Evolutionary conservation across 2,329 filamentous ascomycete species (phyloP).

Genomic region (Cladophialophora carrionii): DNA sequence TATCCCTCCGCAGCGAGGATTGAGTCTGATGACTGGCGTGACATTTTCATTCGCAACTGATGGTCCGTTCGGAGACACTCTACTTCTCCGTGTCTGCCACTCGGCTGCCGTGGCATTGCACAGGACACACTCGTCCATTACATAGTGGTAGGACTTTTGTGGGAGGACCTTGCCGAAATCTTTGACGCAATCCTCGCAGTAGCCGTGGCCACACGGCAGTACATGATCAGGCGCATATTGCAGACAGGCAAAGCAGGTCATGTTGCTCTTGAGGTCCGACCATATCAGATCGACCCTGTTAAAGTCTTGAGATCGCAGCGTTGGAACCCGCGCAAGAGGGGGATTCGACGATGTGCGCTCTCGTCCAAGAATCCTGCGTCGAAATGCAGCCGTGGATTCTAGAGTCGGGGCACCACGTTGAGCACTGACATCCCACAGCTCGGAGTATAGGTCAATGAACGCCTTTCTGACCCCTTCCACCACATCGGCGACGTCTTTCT

Average conservation of each 20-base stretch:
- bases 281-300: background rate
- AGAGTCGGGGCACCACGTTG: conserved; percentile 6
- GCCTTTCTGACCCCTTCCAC: conserved; percentile 2
- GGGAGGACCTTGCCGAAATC: conserved; percentile 6
- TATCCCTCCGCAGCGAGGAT: conserved; percentile 10
- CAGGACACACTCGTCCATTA: conserved; percentile 2
- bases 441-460: conserved; percentile 4
- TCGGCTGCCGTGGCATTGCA: conserved; percentile 1
- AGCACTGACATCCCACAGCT: conserved; percentile 4
- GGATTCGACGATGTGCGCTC: background rate
- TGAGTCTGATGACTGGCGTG: background rate
- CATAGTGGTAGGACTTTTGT: conserved; percentile 8
- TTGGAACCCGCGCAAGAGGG: background rate
- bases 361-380: conserved; percentile 6
- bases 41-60: background rate
- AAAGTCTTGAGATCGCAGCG: conserved; percentile 2
- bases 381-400: background rate
- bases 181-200: conserved; percentile 11
- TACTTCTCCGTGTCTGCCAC: background rate
- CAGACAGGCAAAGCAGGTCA: conserved; percentile 14
- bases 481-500: conserved; percentile 6
- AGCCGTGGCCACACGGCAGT: conserved; percentile 10
- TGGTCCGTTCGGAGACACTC: too few relatives aligned
- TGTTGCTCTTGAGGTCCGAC: conserved; percentile 9
- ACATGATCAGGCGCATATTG: conserved; percentile 14